phyloP scores from a whole-genome alignment of 1,284 basidiomycete genomes.

The Cystobasidium sp. region DNA sequence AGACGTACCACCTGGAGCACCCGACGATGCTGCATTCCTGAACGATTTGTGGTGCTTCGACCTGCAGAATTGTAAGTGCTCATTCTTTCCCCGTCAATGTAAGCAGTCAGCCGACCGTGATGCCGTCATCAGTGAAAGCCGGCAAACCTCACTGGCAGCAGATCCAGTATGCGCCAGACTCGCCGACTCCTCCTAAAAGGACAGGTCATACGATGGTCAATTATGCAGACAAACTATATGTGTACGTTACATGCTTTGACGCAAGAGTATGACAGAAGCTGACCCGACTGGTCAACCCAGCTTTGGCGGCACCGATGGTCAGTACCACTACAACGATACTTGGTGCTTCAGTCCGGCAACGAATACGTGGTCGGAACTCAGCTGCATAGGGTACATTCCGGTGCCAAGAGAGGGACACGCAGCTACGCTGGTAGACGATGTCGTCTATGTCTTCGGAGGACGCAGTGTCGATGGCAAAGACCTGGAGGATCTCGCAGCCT shows the following conservation, averaged over 20 bases:
- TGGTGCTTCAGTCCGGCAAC: slow-evolving; percentile 91
- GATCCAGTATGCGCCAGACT: slow-evolving; percentile 59
- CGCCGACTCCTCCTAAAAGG: slow-evolving; percentile 87
- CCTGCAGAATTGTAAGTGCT: slow-evolving; percentile 79
- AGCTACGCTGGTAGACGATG: slow-evolving; percentile 94
- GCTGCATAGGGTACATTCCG: slow-evolving; percentile 97
- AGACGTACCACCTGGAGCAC: slow-evolving; percentile 59
- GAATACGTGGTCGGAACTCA: slow-evolving; percentile 85
- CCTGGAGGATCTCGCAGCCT: slow-evolving; percentile 90
- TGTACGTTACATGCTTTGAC: slow-evolving; percentile 63
- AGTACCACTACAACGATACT: slow-evolving; percentile 99
- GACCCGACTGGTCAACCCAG: slow-evolving; percentile 59
- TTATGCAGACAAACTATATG: slow-evolving; percentile 79
- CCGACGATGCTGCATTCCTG: slow-evolving; percentile 74
- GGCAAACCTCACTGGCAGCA: slow-evolving; percentile 54
- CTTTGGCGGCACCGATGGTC: slow-evolving; percentile 97
- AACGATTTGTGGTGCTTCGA: slow-evolving; percentile 98
- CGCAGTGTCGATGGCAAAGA: slow-evolving; percentile 97
- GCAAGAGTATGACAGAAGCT: neutral
- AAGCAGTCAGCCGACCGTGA: neutral
- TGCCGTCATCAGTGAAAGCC: slow-evolving; percentile 60
- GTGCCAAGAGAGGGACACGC: slow-evolving; percentile 96
- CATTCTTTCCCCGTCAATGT: neutral
- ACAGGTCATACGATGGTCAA: slow-evolving; percentile 93
- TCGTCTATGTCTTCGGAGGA: slow-evolving; percentile 97